Conservation (phyloP, 225 moss, liverwort and hornwort genomes). For the Anthoceros angustus region DNA sequence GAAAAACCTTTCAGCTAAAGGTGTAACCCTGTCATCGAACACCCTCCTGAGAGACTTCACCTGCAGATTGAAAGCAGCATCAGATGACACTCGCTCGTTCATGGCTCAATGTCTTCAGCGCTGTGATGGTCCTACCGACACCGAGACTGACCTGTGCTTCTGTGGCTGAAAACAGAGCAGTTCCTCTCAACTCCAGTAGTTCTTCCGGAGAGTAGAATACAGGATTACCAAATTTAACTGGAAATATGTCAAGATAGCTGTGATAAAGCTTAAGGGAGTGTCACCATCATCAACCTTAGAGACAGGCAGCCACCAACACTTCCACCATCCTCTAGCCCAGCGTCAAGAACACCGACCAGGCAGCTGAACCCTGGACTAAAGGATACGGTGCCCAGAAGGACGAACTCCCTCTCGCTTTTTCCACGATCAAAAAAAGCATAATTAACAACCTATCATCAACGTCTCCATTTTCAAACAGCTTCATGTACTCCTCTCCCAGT, state of each 20-base stretch:
- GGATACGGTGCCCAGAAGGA: slow-evolving; percentile 99
- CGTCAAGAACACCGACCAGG: background rate
- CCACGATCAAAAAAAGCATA: slow-evolving; percentile 64
- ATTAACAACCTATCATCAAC: slow-evolving; percentile 80
- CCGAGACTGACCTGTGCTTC: slow-evolving; percentile 28
- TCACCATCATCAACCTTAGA: background rate
- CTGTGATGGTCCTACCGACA: background rate
- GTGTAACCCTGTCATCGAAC: slow-evolving; percentile 51
- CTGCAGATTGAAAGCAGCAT: slow-evolving; percentile 25
- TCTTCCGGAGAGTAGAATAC: slow-evolving; percentile 56
- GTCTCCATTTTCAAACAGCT: slow-evolving; percentile 43
- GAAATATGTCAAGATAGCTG: slow-evolving; percentile 78
- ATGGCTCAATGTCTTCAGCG: background rate
- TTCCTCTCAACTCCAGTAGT: slow-evolving; percentile 63
- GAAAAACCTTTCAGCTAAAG: slow-evolving; percentile 46
- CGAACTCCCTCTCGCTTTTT: slow-evolving; percentile 47
- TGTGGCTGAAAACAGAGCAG: slow-evolving; percentile 59
- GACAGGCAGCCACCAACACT: background rate
- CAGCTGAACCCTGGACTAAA: background rate
- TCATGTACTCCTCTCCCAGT: slow-evolving; percentile 46
- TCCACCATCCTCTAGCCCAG: background rate
- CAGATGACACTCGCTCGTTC: background rate
- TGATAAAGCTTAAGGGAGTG: slow-evolving; percentile 16
- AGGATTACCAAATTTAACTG: slow-evolving; percentile 55
- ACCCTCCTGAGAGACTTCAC: slow-evolving; percentile 27